Base-by-base conservation (phyloP, 2,329 filamentous ascomycete species). In the Trichophyton simii region DNA sequence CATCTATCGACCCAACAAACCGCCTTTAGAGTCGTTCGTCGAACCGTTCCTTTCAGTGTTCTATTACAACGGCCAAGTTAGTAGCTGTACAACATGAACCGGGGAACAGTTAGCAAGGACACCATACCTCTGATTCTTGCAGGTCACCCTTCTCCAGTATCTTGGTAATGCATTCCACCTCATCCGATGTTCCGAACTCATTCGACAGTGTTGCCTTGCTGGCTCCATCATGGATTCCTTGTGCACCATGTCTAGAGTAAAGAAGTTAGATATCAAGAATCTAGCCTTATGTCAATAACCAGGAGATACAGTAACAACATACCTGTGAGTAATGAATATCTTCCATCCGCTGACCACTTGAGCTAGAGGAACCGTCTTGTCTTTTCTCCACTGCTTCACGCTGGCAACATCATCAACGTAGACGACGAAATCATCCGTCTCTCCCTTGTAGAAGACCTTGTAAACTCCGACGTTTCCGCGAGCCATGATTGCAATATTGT, bases 291-390 rank as follows among this genome's bases (percentile, higher is more conserved):
- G 61, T 7, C n/a, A 44, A 31, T 31, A 31, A 31, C 6, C 41
- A 8, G 28, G 5, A 7, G 28, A 44, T 6, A 60, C 61, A 58
- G 44, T 60, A 36, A 36, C 63, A 66, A 79, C 88, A 78, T 82
- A 96, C 91, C 87, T 88, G 79, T 95, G 88, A 41, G 91, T 95
- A 50, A 87, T 79, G 71, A 96, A 95, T 71, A 99, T 81, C 81
- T 95, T 89, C 81, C 89, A 97, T 6, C 87, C 82, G 62, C 86
- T 89, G 61, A 97, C 82, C 61, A 99, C 91, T 70, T 96, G 86
- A 1, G 88, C 82, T 57, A 97, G 78, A 42, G 94, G 88, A 34
- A 94, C 79, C 34, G 82, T 86, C 72, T 83, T 85, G 79, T 97
- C 92, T 3, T 73, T 78, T 79, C 86, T 84, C 92, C 92, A 97